Evolutionary conservation across 2,329 filamentous ascomycete species (phyloP), one percentile per base, ranked within the genome.

Genomic region (Incumbomyces delicatus): DNA sequence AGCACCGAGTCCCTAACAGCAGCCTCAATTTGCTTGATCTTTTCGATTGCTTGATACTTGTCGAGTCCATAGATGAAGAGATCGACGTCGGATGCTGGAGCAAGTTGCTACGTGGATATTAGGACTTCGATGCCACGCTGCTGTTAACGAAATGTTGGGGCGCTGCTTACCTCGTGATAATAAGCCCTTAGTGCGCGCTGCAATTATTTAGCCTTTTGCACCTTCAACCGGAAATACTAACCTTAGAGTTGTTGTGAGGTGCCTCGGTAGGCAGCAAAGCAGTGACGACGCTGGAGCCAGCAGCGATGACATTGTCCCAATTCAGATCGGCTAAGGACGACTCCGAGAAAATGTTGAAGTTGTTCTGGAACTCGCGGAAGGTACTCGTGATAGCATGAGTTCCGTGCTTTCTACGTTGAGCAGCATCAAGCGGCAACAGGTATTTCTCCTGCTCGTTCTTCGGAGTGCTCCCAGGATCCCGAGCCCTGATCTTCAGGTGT

Each of bases 71-170:
- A 90, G 27, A 94, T 66, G 61, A 94, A 94, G 2, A 94, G 72
- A 61, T 94, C 87, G 8, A 94, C 84, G 62, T 94, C 87, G 3
- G 85, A 90, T 1, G 87, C 86, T 0, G 87, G 87, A 10, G 84
- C 85, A 52, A 90, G 77, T 50, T 80, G 78, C 58, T 40, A 29
- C 12, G n/a, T 13, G 20, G n/a, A 7, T 18, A 27, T 39, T 20
- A 39, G 36, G 10, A 22, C 27, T 6, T 10, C n/a, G 16, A 11
- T 18, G 16, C 16, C n/a, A n/a, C n/a, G n/a, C n/a, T n/a, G n/a
- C n/a, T n/a, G n/a, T n/a, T n/a, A n/a, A n/a, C n/a, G n/a, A n/a
- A n/a, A 8, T 27, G 22, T 27, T 4, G 8, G 22, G 22, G 22
- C 22, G 5, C 8, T 40, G 36, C 38, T 27, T 40, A 27, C 38